Percentiles rank a stretch among this genome's conserved stretches.
phyloP scores from a whole-genome alignment of 2,329 filamentous ascomycete species.

The Scytalidium lignicola region DNA sequence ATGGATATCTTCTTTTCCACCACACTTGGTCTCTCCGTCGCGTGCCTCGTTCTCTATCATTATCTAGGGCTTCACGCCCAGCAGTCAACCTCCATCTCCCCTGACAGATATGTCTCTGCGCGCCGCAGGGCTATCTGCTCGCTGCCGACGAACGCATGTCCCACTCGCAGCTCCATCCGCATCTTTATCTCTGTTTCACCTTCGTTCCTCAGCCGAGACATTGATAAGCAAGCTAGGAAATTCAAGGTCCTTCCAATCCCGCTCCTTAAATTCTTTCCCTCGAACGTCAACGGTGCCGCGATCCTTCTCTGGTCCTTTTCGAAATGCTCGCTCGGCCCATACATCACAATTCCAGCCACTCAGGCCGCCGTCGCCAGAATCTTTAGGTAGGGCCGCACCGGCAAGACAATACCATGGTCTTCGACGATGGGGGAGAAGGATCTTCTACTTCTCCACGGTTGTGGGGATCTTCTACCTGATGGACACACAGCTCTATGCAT shows the following conservation, averaged over 20 bases:
- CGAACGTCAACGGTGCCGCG: constrained; percentile 1
- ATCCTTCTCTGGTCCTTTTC: neutral
- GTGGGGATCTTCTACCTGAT: constrained; percentile 59
- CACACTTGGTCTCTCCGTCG: no score
- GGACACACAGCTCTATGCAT: constrained; percentile 73
- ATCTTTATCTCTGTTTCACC: neutral
- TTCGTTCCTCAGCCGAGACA: no score
- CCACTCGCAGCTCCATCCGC: constrained; percentile 1
- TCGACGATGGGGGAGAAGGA: constrained; percentile 71
- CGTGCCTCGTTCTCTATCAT: no score
- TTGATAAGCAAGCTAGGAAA: neutral
- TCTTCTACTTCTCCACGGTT: constrained; percentile 56
- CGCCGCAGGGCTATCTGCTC: constrained; percentile 17
- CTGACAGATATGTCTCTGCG: constrained; percentile 22
- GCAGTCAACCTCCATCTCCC: no score
- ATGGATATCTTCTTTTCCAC: no score
- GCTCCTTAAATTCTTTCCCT: neutral
- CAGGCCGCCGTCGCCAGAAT: constrained; percentile 71
- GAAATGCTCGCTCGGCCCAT: constrained; percentile 15
- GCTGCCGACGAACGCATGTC: constrained; percentile 7
- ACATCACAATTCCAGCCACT: constrained; percentile 55
- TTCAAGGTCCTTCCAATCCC: neutral
- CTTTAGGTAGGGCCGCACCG: constrained; percentile 65
- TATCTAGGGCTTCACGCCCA: neutral
- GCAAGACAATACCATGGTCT: constrained; percentile 67